Conservation (phyloP, 169 alveolate genomes). For the Plasmodium chabaudi region DNA sequence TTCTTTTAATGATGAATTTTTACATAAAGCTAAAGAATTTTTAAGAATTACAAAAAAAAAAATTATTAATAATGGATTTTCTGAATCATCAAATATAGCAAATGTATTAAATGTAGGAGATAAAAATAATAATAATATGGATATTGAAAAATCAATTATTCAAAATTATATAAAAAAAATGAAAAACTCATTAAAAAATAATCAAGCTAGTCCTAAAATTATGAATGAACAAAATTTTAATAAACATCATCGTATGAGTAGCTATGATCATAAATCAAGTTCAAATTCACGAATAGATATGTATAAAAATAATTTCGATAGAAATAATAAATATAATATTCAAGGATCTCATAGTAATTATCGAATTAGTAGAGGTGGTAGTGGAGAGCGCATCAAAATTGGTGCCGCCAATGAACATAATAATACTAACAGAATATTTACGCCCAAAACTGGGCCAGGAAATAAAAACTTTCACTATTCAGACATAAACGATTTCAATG, state of each 20-base stretch:
- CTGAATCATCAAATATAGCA: slow-evolving; percentile 28
- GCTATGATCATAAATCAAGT: slow-evolving; percentile 23
- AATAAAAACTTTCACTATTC: background rate
- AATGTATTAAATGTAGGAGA: slow-evolving; percentile 5
- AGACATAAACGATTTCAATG: slow-evolving; percentile 41
- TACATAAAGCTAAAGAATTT: slow-evolving; percentile 67
- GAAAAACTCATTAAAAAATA: slow-evolving; percentile 40
- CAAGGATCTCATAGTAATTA: slow-evolving; percentile 2
- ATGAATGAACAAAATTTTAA: slow-evolving; percentile 1
- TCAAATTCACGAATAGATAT: slow-evolving; percentile 9
- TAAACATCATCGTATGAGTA: slow-evolving; percentile 9
- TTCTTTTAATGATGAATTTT: slow-evolving; percentile 66
- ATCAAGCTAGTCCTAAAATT: background rate
- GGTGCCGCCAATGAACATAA: background rate
- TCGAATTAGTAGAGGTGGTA: background rate
- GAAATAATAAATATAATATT: slow-evolving; percentile 18
- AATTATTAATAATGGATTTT: slow-evolving; percentile 32
- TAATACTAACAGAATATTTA: slow-evolving; percentile 18
- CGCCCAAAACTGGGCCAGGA: background rate
- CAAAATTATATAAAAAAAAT: slow-evolving; percentile 42
- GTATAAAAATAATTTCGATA: slow-evolving; percentile 17
- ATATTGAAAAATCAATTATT: slow-evolving; percentile 60
- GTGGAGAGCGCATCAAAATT: background rate
- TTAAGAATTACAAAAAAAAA: slow-evolving; percentile 62
- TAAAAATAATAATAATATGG: slow-evolving; percentile 20